phyloP scores from a whole-genome alignment of 495 filamentous ascomycete species.

The Entonaema liquescens region DNA sequence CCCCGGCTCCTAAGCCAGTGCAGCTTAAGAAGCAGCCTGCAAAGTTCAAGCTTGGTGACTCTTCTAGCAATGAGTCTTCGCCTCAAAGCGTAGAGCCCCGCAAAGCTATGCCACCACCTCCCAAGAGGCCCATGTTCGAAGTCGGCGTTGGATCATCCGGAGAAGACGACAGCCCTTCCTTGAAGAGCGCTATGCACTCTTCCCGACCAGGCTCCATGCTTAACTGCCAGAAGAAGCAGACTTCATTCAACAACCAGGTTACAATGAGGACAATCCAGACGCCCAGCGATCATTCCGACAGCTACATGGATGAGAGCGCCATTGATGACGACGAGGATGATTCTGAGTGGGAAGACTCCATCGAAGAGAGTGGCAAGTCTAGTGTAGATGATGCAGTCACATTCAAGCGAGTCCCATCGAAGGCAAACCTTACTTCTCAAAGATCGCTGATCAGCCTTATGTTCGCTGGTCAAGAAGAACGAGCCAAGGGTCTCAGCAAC shows the following conservation, averaged over 20 bases:
- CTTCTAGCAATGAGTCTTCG: conserved; percentile 58
- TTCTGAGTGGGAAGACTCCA: conserved; percentile 90
- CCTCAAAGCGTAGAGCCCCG: conserved; percentile 59
- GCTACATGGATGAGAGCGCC: conserved; percentile 78
- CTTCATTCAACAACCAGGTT: conserved; percentile 85
- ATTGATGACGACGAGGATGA: conserved; percentile 91
- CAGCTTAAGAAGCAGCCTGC: conserved; percentile 59
- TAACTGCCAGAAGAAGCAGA: conserved; percentile 71
- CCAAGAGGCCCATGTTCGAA: conserved; percentile 78
- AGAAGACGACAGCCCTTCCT: conserved; percentile 77
- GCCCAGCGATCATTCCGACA: conserved; percentile 74
- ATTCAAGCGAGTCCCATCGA: conserved; percentile 91
- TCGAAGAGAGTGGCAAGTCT: conserved; percentile 84
- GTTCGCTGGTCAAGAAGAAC: conserved; percentile 76
- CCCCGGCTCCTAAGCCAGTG: conserved; percentile 58
- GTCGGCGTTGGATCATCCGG: conserved; percentile 76
- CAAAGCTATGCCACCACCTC: conserved; percentile 58
- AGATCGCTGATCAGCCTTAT: conserved; percentile 90
- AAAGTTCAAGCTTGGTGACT: conserved; percentile 65
- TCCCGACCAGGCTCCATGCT: conserved; percentile 55
- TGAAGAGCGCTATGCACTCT: conserved; percentile 71
- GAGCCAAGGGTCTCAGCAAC: conserved; percentile 70
- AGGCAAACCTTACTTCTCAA: conserved; percentile 82
- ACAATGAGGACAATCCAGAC: conserved; percentile 70
- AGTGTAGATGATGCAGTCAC: conserved; percentile 79